Percentiles rank a stretch among this genome's conserved stretches.
Evolutionary conservation across 306 rosid species (phyloP).

Genomic region (Parietaria judaica): DNA sequence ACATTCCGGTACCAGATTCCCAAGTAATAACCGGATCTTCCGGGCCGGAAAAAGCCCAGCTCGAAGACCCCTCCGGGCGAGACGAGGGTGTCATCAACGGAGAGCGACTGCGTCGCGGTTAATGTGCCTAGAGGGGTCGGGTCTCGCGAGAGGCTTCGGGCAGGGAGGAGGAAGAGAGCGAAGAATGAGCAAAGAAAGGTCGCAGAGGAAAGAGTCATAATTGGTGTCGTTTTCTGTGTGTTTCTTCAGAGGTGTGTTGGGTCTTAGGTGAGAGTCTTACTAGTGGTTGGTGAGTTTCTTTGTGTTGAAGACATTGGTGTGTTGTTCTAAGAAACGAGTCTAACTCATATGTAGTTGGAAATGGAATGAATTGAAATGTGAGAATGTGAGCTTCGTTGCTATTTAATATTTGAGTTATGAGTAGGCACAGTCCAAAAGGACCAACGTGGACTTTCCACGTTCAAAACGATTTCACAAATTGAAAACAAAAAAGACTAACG

Average conservation of each 20-base stretch:
- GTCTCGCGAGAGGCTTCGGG: constrained; percentile 4
- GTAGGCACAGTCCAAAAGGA: neutral
- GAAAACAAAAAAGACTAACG: too few species aligned
- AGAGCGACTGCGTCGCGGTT: constrained; percentile 34
- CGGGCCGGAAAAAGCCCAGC: constrained; percentile 37
- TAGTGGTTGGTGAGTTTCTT: constrained; percentile 11
- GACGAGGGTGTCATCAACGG: constrained; percentile 33
- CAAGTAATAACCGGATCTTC: constrained; percentile 35
- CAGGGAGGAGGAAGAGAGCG: neutral
- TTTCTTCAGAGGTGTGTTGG: constrained; percentile 5
- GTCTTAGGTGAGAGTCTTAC: constrained; percentile 4
- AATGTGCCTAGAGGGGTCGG: constrained; percentile 33
- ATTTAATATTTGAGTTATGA: neutral
- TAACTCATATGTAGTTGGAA: neutral
- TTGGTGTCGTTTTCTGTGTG: constrained; percentile 24
- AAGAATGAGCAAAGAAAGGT: neutral
- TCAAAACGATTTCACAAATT: neutral
- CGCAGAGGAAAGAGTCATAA: constrained; percentile 1
- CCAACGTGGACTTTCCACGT: neutral
- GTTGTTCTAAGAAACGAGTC: neutral
- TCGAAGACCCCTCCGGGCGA: constrained; percentile 37
- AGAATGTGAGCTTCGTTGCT: constrained; percentile 2
- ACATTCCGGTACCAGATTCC: constrained; percentile 59
- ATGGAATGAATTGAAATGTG: constrained; percentile 13
- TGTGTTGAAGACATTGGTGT: constrained; percentile 13